These are phyloP conservation scores for Suillus placidus DNA, from an alignment of 768 basidiomycete species.

Conservation along the genomic window DNA sequence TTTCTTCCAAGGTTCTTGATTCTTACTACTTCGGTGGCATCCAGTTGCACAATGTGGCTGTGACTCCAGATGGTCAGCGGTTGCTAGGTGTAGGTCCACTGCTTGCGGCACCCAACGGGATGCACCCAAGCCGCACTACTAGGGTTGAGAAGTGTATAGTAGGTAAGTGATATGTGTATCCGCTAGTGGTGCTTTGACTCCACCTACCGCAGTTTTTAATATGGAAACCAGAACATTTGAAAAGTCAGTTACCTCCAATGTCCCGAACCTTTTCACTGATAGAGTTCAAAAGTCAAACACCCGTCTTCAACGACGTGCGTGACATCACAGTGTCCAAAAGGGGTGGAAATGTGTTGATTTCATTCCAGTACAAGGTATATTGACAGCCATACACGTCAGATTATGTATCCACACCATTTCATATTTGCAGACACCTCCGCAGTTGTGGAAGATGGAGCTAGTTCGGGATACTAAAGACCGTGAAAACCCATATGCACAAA, in stretches of 20 bases:
- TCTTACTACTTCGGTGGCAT: conserved; percentile 47
- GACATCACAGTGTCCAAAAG: conserved; percentile 50
- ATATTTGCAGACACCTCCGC: conserved; percentile 62
- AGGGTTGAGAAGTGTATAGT: conserved; percentile 57
- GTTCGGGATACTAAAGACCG: conserved; percentile 51
- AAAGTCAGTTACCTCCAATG: conserved; percentile 38
- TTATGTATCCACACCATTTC: conserved; percentile 2
- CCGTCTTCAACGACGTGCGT: conserved; percentile 57
- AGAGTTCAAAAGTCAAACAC: conserved; percentile 45
- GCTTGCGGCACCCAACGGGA: conserved; percentile 41
- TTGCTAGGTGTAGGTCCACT: conserved; percentile 56
- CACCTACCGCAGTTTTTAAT: conserved; percentile 47
- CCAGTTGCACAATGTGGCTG: conserved; percentile 51
- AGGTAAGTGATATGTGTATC: conserved; percentile 35
- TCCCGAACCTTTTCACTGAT: conserved; percentile 16
- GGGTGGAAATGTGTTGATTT: conserved; percentile 49
- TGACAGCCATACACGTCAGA: not conserved
- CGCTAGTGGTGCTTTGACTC: conserved; percentile 3
- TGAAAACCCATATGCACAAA: conserved; percentile 36
- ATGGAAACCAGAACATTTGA: conserved; percentile 45
- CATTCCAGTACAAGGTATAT: conserved; percentile 44
- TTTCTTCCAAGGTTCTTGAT: conserved; percentile 37
- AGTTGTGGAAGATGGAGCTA: conserved; percentile 73
- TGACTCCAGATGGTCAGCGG: conserved; percentile 48
- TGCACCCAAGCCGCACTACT: conserved; percentile 50